Conservation (phyloP, 768 basidiomycete species). For the Hemileccinum impolitum region DNA sequence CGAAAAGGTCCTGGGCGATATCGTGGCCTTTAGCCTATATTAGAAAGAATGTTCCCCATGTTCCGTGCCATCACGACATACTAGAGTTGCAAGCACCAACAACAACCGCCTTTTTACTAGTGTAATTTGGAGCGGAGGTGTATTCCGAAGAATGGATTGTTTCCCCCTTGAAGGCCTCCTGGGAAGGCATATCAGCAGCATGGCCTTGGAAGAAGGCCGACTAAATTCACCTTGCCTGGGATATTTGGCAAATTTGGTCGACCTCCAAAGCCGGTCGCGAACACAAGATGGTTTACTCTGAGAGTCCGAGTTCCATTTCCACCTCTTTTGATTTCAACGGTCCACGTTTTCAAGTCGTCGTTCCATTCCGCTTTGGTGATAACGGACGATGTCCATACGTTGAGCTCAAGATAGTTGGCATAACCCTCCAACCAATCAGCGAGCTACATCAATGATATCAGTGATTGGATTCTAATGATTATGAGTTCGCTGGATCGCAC, state of each 20-base stretch:
- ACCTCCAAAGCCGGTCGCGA: slow-evolving; percentile 53
- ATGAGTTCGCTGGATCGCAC: slow-evolving; percentile 15
- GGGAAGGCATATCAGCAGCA: not conserved
- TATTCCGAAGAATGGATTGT: slow-evolving; percentile 51
- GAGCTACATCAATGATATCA: slow-evolving; percentile 36
- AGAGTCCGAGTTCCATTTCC: slow-evolving; percentile 34
- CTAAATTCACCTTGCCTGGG: slow-evolving; percentile 37
- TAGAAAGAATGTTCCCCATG: not conserved
- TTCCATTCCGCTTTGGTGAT: slow-evolving; percentile 40
- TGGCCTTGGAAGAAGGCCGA: not conserved
- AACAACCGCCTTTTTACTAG: slow-evolving; percentile 65
- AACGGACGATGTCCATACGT: slow-evolving; percentile 56
- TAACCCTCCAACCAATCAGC: slow-evolving; percentile 67
- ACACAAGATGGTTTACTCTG: slow-evolving; percentile 49
- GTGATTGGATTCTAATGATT: not conserved
- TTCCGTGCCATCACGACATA: slow-evolving; percentile 16
- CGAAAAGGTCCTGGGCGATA: slow-evolving; percentile 35
- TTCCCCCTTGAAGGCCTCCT: slow-evolving; percentile 54
- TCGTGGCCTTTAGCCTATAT: slow-evolving; percentile 30
- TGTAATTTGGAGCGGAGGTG: slow-evolving; percentile 44
- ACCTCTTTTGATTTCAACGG: slow-evolving; percentile 37
- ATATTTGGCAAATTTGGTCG: slow-evolving; percentile 43
- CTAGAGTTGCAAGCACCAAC: slow-evolving; percentile 67
- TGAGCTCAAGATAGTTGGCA: slow-evolving; percentile 54
- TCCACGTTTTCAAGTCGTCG: slow-evolving; percentile 41